Conservation (phyloP, 2,329 filamentous ascomycete species). For the Pseudonectria foliicola region DNA sequence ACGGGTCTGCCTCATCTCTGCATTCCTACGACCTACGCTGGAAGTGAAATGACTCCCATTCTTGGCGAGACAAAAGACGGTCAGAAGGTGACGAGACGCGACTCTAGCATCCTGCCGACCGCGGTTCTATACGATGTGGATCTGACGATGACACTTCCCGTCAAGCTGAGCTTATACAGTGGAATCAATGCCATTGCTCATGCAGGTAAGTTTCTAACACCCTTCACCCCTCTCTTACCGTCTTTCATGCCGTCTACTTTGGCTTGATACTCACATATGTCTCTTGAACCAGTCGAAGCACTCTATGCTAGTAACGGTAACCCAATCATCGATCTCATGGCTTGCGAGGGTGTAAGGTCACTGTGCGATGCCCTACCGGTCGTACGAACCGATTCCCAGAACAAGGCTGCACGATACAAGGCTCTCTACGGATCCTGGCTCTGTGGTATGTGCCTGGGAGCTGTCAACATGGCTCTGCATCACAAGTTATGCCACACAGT, state of each 20-base stretch:
- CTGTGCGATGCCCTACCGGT: conserved; percentile 47
- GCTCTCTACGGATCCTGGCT: conserved; percentile 60
- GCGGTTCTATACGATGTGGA: conserved; percentile 60
- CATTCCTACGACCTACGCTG: conserved; percentile 55
- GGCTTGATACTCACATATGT: conserved; percentile 8
- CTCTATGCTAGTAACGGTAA: conserved; percentile 56
- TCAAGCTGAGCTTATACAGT: conserved; percentile 45
- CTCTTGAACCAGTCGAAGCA: conserved; percentile 42
- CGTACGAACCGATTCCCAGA: conserved; percentile 37
- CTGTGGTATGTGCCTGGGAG: conserved; percentile 53
- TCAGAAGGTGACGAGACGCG: conserved; percentile 48
- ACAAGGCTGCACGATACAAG: conserved; percentile 1
- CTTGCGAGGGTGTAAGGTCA: conserved; percentile 47
- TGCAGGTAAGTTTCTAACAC: conserved; percentile 35
- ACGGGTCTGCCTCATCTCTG: conserved; percentile 45
- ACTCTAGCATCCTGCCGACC: conserved; percentile 52
- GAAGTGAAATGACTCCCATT: conserved; percentile 59
- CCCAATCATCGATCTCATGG: conserved; percentile 51
- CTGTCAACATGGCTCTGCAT: conserved; percentile 56
- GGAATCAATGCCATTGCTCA: conserved; percentile 62
- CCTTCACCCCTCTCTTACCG: too few species aligned
- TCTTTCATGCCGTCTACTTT: background rate
- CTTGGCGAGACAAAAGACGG: conserved; percentile 55
- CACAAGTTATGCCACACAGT: conserved; percentile 62
- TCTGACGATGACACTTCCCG: conserved; percentile 52